Evolutionary conservation across 2,329 filamentous ascomycete species (phyloP).

Genomic region (Cyphellophora attinorum): DNA sequence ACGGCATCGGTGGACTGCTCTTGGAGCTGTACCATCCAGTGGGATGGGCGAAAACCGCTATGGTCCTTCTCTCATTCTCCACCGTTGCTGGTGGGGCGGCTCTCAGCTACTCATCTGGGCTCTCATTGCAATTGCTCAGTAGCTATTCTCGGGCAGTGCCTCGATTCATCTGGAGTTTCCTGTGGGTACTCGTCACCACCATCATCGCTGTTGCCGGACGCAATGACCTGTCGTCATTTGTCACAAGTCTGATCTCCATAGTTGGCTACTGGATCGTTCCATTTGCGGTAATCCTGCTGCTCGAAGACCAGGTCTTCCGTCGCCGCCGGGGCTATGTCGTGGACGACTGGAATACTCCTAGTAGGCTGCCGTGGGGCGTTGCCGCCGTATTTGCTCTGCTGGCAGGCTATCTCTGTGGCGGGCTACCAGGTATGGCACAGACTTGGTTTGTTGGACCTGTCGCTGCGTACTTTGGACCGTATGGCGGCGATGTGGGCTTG

Average conservation of each 20-base stretch:
- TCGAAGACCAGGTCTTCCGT: conserved; percentile 16
- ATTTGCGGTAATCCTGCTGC: conserved; percentile 13
- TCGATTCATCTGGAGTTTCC: conserved; percentile 16
- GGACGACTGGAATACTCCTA: conserved; percentile 14
- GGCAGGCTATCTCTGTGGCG: conserved; percentile 42
- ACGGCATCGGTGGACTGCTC: conserved; percentile 19
- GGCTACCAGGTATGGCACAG: conserved; percentile 61
- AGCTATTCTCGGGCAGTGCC: conserved; percentile 15
- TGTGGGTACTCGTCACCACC: conserved; percentile 9
- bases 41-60: conserved; percentile 19
- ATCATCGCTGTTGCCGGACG: conserved; percentile 15
- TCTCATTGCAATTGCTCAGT: conserved; percentile 16
- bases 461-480: conserved; percentile 41
- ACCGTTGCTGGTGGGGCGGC: conserved; percentile 12
- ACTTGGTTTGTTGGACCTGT: conserved; percentile 59
- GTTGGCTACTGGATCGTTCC: conserved; percentile 19
- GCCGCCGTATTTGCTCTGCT: conserved; percentile 10
- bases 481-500: conserved; percentile 50
- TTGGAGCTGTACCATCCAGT: conserved; percentile 16
- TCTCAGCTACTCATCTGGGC: conserved; percentile 16
- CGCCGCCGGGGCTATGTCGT: conserved; percentile 15
- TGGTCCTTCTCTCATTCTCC: conserved; percentile 6
- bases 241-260: conserved; percentile 15
- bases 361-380: conserved; percentile 14
- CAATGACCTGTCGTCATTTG: conserved; percentile 12